Evolutionary conservation across 495 filamentous ascomycete species (phyloP), one percentile per base, ranked within the genome.

Genomic region (Trypethelium eluteriae): DNA sequence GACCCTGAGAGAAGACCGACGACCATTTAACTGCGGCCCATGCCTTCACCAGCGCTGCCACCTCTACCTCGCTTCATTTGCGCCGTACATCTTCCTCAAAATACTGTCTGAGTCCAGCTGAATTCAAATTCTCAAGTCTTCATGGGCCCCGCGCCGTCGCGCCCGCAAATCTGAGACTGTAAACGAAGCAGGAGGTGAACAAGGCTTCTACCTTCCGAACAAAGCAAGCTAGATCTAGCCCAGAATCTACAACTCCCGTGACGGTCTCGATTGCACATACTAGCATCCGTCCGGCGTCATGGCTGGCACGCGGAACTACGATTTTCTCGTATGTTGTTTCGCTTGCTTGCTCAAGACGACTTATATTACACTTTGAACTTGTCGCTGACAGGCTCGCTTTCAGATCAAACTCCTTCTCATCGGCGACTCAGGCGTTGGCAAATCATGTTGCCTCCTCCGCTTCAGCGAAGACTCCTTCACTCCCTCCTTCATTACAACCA

Each of bases 381-480:
- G n/a, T 0, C 6, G 36, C 59, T 34, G 11, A 16, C 38, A 25
- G 9, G 41, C 57, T 63, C 64, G 65, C 11, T 39, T 64, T 69
- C 75, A 97, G 94, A 99, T 99, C 82, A 99, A 99, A 82, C 85
- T 99, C 65, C 85, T 99, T 74, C 85, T 98, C 76, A 98, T 98
- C 75, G 94, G 94, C 73, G 94, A 98, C 81, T 96, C 92, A 16
- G 94, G 94, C 67, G 94, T 98, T 10, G 94, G 94, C 71, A 98
- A 98, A 79, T 98, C 94, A 68, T 98, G 94, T 84, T 98, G 94
- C 80, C 85, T 98, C 73, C 83, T 98, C 69, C 91, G 94, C 72
- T 98, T 98, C 81, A 96, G 92, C 77, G 94, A 98, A 80, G 94
- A 98, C 81, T 96, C 92, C 11, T 98, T 98, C 81, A 98, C 88